These are phyloP conservation scores for Setomelanomma holmii DNA, from an alignment of 2,329 filamentous ascomycete species.

Conservation along the genomic window DNA sequence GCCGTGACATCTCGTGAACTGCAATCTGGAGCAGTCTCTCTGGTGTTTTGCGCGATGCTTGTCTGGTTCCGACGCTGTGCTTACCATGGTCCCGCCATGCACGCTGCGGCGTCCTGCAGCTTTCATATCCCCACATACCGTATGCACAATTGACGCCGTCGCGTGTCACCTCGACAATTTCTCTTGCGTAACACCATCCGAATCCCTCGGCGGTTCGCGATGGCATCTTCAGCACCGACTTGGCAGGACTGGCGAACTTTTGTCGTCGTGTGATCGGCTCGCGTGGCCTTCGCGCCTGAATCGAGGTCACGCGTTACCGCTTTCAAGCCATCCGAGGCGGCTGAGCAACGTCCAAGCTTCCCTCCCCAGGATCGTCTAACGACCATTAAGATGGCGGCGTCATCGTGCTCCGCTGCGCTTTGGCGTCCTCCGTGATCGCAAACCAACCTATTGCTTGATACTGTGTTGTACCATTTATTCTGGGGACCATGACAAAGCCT, in stretches of 20 bases:
- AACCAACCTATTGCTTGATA: slow-evolving; percentile 13
- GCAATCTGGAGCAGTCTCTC: not conserved
- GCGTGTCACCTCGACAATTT: slow-evolving; percentile 21
- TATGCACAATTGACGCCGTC: slow-evolving; percentile 16
- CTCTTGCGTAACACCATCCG: slow-evolving; percentile 16
- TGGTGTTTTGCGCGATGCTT: not conserved
- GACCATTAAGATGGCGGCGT: slow-evolving; percentile 25
- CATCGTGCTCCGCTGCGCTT: slow-evolving; percentile 26
- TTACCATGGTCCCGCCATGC: not conserved
- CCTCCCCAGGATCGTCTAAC: slow-evolving; percentile 32
- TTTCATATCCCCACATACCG: too few relatives aligned
- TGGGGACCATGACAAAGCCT: slow-evolving; percentile 35
- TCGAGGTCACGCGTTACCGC: slow-evolving; percentile 38
- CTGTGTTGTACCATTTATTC: slow-evolving; percentile 6
- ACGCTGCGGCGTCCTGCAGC: not conserved
- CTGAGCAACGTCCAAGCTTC: slow-evolving; percentile 25
- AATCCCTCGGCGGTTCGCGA: slow-evolving; percentile 15
- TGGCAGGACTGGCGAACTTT: slow-evolving; percentile 22
- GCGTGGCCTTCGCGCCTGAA: slow-evolving; percentile 12
- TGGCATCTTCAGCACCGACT: slow-evolving; percentile 4
- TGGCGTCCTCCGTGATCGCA: slow-evolving; percentile 13
- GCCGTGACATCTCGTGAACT: not conserved
- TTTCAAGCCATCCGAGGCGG: slow-evolving; percentile 26
- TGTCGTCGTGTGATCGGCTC: slow-evolving; percentile 27
- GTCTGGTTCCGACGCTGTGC: not conserved